Evolutionary conservation across 495 filamentous ascomycete species (phyloP).

Genomic region (Xylaria venustula): DNA sequence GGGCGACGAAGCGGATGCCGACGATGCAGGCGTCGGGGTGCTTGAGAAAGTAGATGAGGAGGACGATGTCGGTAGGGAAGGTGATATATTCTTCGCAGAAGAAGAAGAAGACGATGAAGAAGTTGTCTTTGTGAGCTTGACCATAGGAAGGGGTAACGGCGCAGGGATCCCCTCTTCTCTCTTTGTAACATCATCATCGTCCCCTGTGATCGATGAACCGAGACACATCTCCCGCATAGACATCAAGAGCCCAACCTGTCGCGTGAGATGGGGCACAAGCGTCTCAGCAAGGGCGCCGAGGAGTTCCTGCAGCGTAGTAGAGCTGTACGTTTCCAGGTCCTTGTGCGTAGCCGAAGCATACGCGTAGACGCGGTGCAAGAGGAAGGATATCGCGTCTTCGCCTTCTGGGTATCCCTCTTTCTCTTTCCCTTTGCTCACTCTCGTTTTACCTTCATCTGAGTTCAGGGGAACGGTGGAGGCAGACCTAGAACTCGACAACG

Average conservation of each 20-base stretch:
- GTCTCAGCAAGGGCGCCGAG: conserved; percentile 13
- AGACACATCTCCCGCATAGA: conserved; percentile 25
- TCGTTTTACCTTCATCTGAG: neutral
- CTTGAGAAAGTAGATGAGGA: conserved; percentile 3
- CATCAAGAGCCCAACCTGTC: conserved; percentile 16
- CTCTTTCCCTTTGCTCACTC: neutral
- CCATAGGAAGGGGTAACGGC: neutral
- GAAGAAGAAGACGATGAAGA: neutral
- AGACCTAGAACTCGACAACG: neutral
- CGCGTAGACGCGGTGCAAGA: conserved; percentile 11
- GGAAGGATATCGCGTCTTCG: conserved; percentile 2
- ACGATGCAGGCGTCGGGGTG: neutral
- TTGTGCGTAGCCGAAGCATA: conserved; percentile 12
- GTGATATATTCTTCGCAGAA: too few species aligned
- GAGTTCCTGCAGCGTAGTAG: conserved; percentile 2
- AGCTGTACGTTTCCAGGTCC: conserved; percentile 13
- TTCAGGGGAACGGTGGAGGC: neutral
- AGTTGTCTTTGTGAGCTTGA: neutral
- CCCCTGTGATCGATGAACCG: too few species aligned
- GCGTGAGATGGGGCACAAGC: conserved; percentile 26
- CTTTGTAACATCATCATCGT: too few species aligned
- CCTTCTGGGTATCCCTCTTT: neutral
- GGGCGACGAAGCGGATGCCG: neutral
- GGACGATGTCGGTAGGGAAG: neutral
- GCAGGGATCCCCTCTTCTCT: neutral